phyloP scores from a whole-genome alignment of 768 basidiomycete genomes.

The Clathrus columnatus region DNA sequence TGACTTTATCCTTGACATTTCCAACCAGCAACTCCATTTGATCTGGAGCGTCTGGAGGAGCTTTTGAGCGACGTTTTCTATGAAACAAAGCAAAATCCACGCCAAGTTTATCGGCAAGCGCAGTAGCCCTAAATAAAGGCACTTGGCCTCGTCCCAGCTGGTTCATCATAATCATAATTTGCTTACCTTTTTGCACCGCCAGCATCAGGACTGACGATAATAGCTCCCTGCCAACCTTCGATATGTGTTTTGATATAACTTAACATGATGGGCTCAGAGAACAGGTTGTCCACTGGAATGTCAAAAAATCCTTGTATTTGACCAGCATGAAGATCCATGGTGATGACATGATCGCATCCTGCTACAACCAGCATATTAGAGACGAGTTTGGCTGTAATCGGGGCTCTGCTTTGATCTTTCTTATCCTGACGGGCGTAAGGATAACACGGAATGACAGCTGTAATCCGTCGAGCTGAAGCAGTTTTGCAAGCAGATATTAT shows the following conservation, averaged over 20 bases:
- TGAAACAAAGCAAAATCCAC: conserved; percentile 96
- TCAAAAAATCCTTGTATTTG: conserved; percentile 99
- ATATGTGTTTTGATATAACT: conserved; percentile 86
- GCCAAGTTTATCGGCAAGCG: conserved; percentile 91
- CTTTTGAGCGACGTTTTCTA: conserved; percentile 70
- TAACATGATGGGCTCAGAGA: conserved; percentile 92
- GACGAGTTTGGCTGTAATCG: conserved; percentile 96
- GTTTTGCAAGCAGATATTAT: conserved; percentile 98
- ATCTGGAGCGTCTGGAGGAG: conserved; percentile 51
- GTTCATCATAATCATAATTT: conserved; percentile 5
- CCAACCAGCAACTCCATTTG: conserved; percentile 93
- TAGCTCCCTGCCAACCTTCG: conserved; percentile 74
- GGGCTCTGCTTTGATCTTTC: conserved; percentile 92
- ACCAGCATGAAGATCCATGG: conserved; percentile 97
- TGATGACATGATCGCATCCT: conserved; percentile 97
- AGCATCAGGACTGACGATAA: conserved; percentile 95
- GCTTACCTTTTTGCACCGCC: conserved; percentile 96
- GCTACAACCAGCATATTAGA: conserved; percentile 97
- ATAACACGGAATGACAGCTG: conserved; percentile 96
- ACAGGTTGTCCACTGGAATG: conserved; percentile 96
- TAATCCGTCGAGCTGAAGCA: conserved; percentile 89
- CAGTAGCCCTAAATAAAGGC: conserved; percentile 57
- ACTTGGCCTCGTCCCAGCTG: background rate
- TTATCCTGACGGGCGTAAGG: conserved; percentile 97
- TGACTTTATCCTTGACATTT: conserved; percentile 81